Base-by-base conservation (phyloP, 306 rosid genomes). In the Lupinus albus region DNA sequence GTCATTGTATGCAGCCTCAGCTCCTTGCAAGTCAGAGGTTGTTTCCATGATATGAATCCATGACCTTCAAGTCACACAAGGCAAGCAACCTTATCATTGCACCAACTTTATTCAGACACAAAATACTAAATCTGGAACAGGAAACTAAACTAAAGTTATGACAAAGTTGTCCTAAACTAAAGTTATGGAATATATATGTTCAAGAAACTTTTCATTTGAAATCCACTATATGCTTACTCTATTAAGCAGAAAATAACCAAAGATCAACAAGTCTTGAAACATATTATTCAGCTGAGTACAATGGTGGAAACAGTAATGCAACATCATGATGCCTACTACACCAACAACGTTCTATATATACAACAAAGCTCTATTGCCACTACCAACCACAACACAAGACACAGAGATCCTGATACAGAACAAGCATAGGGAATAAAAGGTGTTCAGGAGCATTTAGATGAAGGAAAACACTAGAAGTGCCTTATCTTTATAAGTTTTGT, bases 371-470 rank as follows among this genome's bases (percentile, higher is more conserved):
- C 9, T 36, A 21, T 44, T 30, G 56, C 18, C 15, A 10, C 42
- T 14, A 2, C 11, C 42, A 55, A 7, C 11, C 55, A 8, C n/a
- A 21, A 28, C 7, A 6, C 15, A 25, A 16, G 51, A 50, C 4
- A 11, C 21, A 57, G 11, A 45, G 32, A 56, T 33, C 32, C 14
- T 59, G 61, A 18, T 67, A 6, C 61, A 67, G 72, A 18, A 38
- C 25, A 12, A 67, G 62, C 68, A 60, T 45, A 16, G 21, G 33
- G 32, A 32, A 21, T 11, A 39, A n/a, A 39, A 68, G 12, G 41
- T 7, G 9, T 49, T 30, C 36, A 42, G 42, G 15, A 8, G 45
- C 16, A 20, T 51, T 61, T 35, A 41, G 44, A 25, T 11, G 61
- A 61, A 44, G 21, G 16, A 15, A 53, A 46, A 64, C 41, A 12